Evolutionary conservation across 1,284 basidiomycete genomes (phyloP), one percentile per base, ranked within the genome.

Genomic region (Leccinum cinnamomeum): DNA sequence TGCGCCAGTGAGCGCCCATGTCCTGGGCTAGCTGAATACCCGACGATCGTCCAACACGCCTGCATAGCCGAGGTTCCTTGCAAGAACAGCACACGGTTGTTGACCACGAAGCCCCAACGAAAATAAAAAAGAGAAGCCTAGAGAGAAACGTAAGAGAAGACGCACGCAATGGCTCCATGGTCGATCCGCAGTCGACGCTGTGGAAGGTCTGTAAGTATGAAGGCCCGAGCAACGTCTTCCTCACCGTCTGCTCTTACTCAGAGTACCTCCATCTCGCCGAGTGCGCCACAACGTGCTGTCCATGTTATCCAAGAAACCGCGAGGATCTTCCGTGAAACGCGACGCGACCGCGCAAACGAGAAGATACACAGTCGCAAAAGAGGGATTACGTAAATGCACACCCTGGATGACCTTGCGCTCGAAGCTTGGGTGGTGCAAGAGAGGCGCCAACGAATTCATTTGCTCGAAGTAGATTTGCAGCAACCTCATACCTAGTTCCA

Each of bases 391-490:
- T 12, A 79, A 74, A 72, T 93, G 87, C 20, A 88, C 71, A 3
- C 83, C 81, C 7, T 84, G 81, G n/a, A 74, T 74, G 51, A 91
- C 75, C 51, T 82, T 78, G n/a, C 77, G 76, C 63, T 91, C 84
- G 67, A 96, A 94, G 25, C 86, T 87, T 2, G 86, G 86, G 0
- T 86, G 84, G 71, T 96, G 94, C 3, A 97, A 77, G n/a, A 95
- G 78, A 4, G 92, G 91, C 30, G 85, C 75, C 66, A 86, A 81
- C 3, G 75, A 68, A 71, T 94, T 92, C 66, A 85, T 35, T 35
- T 35, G 33, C 33, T 68, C 66, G 70, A 95, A 96, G 71, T 89
- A 95, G 8, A 85, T 77, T 25, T 89, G 83, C 65, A 94, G 79
- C 30, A 97, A 84, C 1, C 69, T 69, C 2, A 70, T 66, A 12